phyloP scores from a whole-genome alignment of 2,329 filamentous ascomycete species.

The Lachnellula occidentalis region DNA sequence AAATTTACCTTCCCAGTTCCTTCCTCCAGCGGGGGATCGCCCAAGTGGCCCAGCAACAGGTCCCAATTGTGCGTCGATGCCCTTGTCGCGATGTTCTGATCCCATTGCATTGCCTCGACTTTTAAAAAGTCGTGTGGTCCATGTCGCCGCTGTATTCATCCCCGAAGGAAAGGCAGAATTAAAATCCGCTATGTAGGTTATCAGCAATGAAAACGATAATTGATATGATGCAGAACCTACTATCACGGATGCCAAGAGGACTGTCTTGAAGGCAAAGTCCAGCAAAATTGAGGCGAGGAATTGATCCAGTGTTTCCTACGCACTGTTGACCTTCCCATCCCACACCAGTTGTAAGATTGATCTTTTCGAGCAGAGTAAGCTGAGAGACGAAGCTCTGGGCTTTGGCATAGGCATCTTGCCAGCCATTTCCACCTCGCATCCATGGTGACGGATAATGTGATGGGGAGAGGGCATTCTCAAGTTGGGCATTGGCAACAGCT shows the following conservation, averaged over 20 bases:
- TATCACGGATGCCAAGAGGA: conserved; percentile 36
- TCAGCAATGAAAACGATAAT: not conserved
- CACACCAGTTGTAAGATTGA: conserved; percentile 89
- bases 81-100: conserved; percentile 67
- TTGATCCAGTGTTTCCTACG: conserved; percentile 30
- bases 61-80: conserved; percentile 67
- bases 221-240: conserved; percentile 15
- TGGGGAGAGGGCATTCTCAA: conserved; percentile 23
- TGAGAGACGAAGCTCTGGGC: conserved; percentile 62
- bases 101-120: conserved; percentile 63
- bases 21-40: conserved; percentile 60
- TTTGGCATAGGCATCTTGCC: conserved; percentile 66
- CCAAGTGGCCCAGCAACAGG: conserved; percentile 66
- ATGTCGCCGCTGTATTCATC: conserved; percentile 70
- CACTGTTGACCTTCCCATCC: conserved; percentile 30
- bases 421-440: conserved; percentile 36
- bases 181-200: conserved; percentile 49
- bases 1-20: conserved; percentile 57
- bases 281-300: conserved; percentile 28
- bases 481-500: conserved; percentile 19
- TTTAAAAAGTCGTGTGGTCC: conserved; percentile 66
- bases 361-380: conserved; percentile 78
- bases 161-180: conserved; percentile 73
- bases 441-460: conserved; percentile 32
- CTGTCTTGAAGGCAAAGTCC: conserved; percentile 31